Percentiles rank a stretch among this genome's conserved stretches.
Conservation (phyloP, 2,329 filamentous ascomycete genomes). For the Aschersonia sp. region DNA sequence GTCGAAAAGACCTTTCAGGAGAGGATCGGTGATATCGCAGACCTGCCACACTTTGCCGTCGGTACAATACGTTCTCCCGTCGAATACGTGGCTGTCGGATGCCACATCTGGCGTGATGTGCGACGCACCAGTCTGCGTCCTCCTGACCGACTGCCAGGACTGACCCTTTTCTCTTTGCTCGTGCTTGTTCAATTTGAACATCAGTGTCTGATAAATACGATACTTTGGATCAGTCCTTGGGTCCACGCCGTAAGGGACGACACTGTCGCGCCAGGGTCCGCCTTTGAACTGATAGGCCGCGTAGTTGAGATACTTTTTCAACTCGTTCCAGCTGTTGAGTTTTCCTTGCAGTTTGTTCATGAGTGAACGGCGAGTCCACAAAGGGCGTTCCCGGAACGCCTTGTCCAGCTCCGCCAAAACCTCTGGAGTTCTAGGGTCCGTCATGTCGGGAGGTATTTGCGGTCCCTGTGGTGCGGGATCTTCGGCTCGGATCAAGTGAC, state of each 20-base stretch:
- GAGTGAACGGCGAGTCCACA: constrained; percentile 76
- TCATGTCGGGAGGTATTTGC: constrained; percentile 39
- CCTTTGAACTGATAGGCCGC: constrained; percentile 85
- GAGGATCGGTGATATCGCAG: constrained; percentile 76
- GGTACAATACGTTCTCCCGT: constrained; percentile 56
- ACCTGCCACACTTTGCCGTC: constrained; percentile 92
- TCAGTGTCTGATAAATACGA: constrained; percentile 75
- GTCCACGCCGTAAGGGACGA: constrained; percentile 76
- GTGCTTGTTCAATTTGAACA: constrained; percentile 58
- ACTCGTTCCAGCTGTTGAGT: constrained; percentile 35
- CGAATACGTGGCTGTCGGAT: constrained; percentile 59
- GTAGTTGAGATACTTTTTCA: constrained; percentile 69
- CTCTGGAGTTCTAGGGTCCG: constrained; percentile 45
- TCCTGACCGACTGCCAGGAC: constrained; percentile 34
- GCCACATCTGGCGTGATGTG: constrained; percentile 24
- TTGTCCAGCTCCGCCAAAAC: constrained; percentile 49
- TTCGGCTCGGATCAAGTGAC: constrained; percentile 44
- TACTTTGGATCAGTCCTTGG: constrained; percentile 64
- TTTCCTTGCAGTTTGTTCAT: constrained; percentile 52
- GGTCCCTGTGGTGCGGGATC: constrained; percentile 51
- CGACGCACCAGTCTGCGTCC: constrained; percentile 20
- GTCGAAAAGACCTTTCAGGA: constrained; percentile 52
- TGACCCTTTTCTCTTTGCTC: constrained; percentile 29
- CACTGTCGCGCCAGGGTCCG: constrained; percentile 80
- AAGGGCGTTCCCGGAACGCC: constrained; percentile 59